These are phyloP conservation scores for Onygenales sp. DNA, from an alignment of 2,329 filamentous ascomycete species.

Conservation along the genomic window DNA sequence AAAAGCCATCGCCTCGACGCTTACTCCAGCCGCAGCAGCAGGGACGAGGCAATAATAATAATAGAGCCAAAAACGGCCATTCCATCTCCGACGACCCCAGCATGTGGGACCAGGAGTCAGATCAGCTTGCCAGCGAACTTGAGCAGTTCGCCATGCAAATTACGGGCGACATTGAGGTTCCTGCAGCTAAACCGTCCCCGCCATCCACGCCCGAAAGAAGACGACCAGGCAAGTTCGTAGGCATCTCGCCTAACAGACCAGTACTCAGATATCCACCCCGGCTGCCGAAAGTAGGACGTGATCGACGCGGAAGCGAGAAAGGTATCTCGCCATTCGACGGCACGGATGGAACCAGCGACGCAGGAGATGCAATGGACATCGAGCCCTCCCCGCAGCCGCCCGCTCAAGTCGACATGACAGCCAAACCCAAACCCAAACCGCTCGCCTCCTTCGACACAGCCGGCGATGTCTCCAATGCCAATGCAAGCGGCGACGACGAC, in stretches of 20 bases:
- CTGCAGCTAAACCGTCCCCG: not conserved
- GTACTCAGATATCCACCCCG: conserved; percentile 29
- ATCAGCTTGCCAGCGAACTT: conserved; percentile 32
- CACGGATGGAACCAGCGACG: not conserved
- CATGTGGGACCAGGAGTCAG: conserved; percentile 34
- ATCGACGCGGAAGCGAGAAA: not conserved
- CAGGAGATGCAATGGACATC: not conserved
- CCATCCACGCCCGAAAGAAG: not conserved
- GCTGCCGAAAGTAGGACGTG: conserved; percentile 15
- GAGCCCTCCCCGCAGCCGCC: not conserved
- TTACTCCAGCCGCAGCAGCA: conserved; percentile 3
- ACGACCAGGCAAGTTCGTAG: not conserved
- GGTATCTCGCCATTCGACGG: not conserved
- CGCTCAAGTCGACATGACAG: not conserved
- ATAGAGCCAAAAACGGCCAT: conserved; percentile 19
- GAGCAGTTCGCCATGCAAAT: conserved; percentile 34
- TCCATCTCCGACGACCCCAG: conserved; percentile 26
- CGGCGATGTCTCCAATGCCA: not conserved
- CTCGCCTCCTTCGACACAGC: conserved; percentile 1
- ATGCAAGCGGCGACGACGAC: conserved; percentile 16
- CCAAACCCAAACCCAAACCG: not conserved
- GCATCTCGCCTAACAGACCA: conserved; percentile 16
- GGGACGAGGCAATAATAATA: conserved; percentile 2
- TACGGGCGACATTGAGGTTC: conserved; percentile 18
- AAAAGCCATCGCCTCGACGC: conserved; percentile 9